Evolutionary conservation across 2,329 filamentous ascomycete genomes (phyloP), one percentile per base, ranked within the genome.

Genomic region (Penicillium sp.): DNA sequence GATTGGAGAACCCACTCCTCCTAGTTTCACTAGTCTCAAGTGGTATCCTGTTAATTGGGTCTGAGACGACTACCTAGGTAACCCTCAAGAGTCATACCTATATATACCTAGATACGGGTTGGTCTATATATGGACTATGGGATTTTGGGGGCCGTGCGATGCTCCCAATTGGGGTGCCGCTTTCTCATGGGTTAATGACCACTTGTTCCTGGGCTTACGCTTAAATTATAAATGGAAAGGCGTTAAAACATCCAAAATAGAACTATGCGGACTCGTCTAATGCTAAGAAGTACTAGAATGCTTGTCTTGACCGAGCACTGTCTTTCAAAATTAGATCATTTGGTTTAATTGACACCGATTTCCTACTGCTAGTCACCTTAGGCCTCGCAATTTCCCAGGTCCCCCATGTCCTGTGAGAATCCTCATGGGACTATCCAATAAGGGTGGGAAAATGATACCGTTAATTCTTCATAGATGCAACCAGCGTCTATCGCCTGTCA

Each of bases 21-120:
- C 42, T 34, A 50, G 63, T 64, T 62, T 64, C 61, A 59, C 40
- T 37, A 51, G 38, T 46, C 39, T 31, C 18, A 51, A 44, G 47
- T 26, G 24, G 32, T 13, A 22, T n/a, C 22, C 53, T 16, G 1
- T 39, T 32, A 13, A 52, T 52, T 46, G 53, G 48, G n/a, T 43
- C 48, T 37, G 24, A 44, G 16, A 5, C 13, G 31, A 37, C 18
- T 31, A n/a, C n/a, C n/a, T n/a, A n/a, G n/a, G n/a, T n/a, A n/a
- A n/a, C n/a, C n/a, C 22, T 22, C 37, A 55, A 38, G 24, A 32
- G 37, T 47, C 31, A 46, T 44, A 24, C 18, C 26, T 29, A 29
- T 29, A 29, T 29, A 29, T 29, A n/a, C n/a, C n/a, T n/a, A n/a
- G n/a, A n/a, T n/a, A 9, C 26, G 5, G 24, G 24, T n/a, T 24